Base-by-base conservation (phyloP, 176 grass and related monocot genomes). In the Carex pumila region DNA sequence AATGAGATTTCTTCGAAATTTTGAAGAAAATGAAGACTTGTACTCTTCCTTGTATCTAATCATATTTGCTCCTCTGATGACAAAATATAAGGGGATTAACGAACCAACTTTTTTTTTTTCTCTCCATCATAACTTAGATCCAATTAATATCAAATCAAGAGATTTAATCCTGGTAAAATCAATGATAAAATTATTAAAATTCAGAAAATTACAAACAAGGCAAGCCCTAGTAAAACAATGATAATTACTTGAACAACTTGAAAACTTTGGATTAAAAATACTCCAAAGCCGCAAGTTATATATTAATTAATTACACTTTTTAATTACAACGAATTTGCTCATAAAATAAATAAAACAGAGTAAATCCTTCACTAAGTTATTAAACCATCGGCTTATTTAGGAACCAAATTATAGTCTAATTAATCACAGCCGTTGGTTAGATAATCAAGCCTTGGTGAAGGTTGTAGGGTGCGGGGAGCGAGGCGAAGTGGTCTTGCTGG, bases 401-500 rank as follows among this genome's bases (percentile, higher is more conserved):
- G 32, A 80, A 61, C 32, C 43, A 39, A 32, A 31, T 57, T 79
- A 80, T 39, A 10, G 56, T 25, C 50, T 39, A 39, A 39, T 39
- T 80, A 61, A 61, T 64, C 79, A 77, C 49, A 57, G 73, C 73
- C 73, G 50, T 77, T 34, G 72, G 25, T 14, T 54, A 7, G 45
- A 50, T 7, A 45, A 65, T 81, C 79, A 81, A 70, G 52, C 65
- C 31, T 85, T 85, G 31, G 57, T 71, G 43, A 75, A 63, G 50
- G n/a, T 76, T 39, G 47, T 1, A 43, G 55, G 2, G 66, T 49
- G 37, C 0, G 83, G 19, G 53, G 83, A 43, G 25, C 36, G 41
- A 71, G 39, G 81, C 2, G 67, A 18, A 59, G 70, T 61, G 49
- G 80, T 61, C 77, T 92, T 89, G 83, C 87, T 94, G 55, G 66